Conservation (phyloP, 2,329 filamentous ascomycete genomes). For the Alternaria metachromatica region DNA sequence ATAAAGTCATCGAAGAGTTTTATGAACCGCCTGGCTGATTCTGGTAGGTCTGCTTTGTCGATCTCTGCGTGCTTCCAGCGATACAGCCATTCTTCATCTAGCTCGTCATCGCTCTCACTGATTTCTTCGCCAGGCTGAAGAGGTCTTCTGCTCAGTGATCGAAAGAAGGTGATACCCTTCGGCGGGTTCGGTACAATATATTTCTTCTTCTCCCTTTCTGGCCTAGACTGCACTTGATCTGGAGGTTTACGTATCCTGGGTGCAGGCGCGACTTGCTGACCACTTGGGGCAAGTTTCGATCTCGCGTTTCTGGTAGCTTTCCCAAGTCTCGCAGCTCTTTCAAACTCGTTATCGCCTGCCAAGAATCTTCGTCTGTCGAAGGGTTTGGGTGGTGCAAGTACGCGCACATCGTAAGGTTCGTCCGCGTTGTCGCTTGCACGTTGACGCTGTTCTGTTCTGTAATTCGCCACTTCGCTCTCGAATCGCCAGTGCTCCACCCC, state of each 20-base stretch:
- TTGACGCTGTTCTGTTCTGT: conserved; percentile 22
- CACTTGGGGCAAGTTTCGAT: not conserved
- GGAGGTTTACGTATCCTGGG: conserved; percentile 19
- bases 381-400: conserved; percentile 41
- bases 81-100: conserved; percentile 48
- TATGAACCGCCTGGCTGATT: conserved; percentile 44
- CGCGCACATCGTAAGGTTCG: conserved; percentile 36
- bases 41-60: conserved; percentile 12
- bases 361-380: conserved; percentile 48
- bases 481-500: conserved; percentile 25
- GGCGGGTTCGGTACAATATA: conserved; percentile 48
- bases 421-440: conserved; percentile 33
- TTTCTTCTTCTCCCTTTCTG: conserved; percentile 24
- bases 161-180: conserved; percentile 47
- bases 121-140: conserved; percentile 48
- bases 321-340: conserved; percentile 14
- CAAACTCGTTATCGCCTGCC: conserved; percentile 40
- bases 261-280: not conserved
- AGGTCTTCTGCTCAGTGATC: conserved; percentile 48
- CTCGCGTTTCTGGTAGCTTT: conserved; percentile 6
- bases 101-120: conserved; percentile 54
- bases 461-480: conserved; percentile 24
- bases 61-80: conserved; percentile 37
- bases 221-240: conserved; percentile 23
- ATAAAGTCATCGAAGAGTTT: conserved; percentile 48